phyloP scores from a whole-genome alignment of 768 basidiomycete genomes.

The Rhodotorula toruloides region DNA sequence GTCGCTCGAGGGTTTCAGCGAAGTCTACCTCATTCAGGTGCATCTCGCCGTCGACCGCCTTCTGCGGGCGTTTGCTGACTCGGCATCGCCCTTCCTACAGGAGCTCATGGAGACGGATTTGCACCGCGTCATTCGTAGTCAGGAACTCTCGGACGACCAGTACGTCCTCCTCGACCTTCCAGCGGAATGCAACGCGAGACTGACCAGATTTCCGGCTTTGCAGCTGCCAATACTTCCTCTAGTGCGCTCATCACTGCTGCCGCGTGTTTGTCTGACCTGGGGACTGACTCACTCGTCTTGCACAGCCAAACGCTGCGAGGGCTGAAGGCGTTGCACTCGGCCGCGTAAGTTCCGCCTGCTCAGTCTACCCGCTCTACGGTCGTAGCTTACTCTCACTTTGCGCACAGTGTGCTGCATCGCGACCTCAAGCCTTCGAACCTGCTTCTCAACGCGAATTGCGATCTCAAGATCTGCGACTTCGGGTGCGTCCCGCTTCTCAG shows the following conservation, averaged over 20 bases:
- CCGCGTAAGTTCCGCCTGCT: slow-evolving; percentile 52
- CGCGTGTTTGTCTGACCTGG: too few relatives aligned
- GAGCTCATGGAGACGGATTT: slow-evolving; percentile 52
- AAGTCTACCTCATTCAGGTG: slow-evolving; percentile 62
- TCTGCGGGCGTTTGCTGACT: not conserved
- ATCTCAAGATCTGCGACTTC: slow-evolving; percentile 63
- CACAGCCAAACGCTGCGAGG: slow-evolving; percentile 75
- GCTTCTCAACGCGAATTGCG: slow-evolving; percentile 71
- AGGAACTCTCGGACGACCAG: slow-evolving; percentile 91
- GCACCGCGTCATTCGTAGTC: slow-evolving; percentile 92
- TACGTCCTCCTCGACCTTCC: slow-evolving; percentile 61
- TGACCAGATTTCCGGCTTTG: not conserved
- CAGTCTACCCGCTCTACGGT: slow-evolving; percentile 12
- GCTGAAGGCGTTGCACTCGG: slow-evolving; percentile 90
- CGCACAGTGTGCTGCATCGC: slow-evolving; percentile 55
- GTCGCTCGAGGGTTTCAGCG: slow-evolving; percentile 74
- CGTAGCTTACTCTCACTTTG: not conserved
- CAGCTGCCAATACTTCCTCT: slow-evolving; percentile 43
- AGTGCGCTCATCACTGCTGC: slow-evolving; percentile 12
- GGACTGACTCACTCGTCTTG: not conserved
- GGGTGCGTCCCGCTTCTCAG: slow-evolving; percentile 50
- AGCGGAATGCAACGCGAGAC: not conserved
- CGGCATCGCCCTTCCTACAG: slow-evolving; percentile 1
- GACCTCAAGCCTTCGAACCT: slow-evolving; percentile 75
- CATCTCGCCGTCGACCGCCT: not conserved